Evolutionary conservation across 2,329 filamentous ascomycete genomes (phyloP), one percentile per base, ranked within the genome.

Genomic region (Nothomitra cinnamomea): DNA sequence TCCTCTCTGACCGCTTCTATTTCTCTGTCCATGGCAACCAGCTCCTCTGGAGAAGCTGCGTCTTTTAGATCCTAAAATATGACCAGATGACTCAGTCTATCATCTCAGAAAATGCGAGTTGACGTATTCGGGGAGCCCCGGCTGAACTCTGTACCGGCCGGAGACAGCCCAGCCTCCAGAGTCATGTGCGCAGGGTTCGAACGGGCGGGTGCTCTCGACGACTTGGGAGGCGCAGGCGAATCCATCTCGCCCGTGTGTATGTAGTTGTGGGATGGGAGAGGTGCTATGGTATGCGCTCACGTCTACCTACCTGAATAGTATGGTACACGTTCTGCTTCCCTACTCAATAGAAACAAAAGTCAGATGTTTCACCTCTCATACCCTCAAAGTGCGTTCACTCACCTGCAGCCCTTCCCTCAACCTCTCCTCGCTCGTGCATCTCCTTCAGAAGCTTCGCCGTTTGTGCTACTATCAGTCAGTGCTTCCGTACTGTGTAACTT

Each of bases 241-340:
- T n/a, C n/a, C n/a, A n/a, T n/a, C n/a, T n/a, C n/a, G n/a, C n/a
- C n/a, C n/a, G n/a, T n/a, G n/a, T n/a, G n/a, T n/a, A n/a, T n/a
- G n/a, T 21, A 12, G 42, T 45, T 45, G 42, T 45, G n/a, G 5
- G 15, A 17, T 10, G 12, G 42, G 24, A 49, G 13, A n/a, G 2
- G 45, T 24, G 5, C 8, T 8, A 35, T 32, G 7, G 3, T 32
- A 10, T 19, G 15, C 17, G 10, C 25, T 32, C 19, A 17, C 8
- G 19, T 49, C 4, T 25, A 35, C 55, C 21, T 60, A 72, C 71
- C 62, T 73, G 71, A 5, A 70, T 58, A 36, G 72, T 69, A 63
- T 82, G 78, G 61, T 81, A 82, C 56, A 82, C 77, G 40, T 72
- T 68, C 60, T 81, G 78, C 64, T 81, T 82, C 19, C 78, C 78